Percentiles rank a stretch among this genome's conserved stretches.
Evolutionary conservation across 2,329 filamentous ascomycete species (phyloP).

Genomic region (Aureobasidium sp.): DNA sequence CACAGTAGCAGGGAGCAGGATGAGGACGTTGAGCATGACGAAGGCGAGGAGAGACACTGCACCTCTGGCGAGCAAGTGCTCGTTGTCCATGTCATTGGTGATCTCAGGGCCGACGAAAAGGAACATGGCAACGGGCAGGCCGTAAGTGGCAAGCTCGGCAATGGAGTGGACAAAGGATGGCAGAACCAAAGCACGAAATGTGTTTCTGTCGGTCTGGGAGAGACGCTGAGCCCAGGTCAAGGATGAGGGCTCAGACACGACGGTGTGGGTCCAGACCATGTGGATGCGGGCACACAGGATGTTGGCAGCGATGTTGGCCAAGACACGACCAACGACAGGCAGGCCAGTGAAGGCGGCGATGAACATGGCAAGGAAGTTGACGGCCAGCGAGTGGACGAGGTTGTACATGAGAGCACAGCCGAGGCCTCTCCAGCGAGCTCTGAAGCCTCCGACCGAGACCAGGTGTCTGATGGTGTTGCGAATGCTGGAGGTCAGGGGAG

Average conservation of each 20-base stretch:
- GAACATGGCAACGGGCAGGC: constrained; percentile 25
- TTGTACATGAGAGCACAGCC: constrained; percentile 28
- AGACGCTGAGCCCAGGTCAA: constrained; percentile 59
- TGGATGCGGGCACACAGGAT: constrained; percentile 58
- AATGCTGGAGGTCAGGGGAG: constrained; percentile 54
- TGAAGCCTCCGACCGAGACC: constrained; percentile 30
- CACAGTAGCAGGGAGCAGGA: constrained; percentile 70
- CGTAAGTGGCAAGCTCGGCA: constrained; percentile 44
- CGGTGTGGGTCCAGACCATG: constrained; percentile 75
- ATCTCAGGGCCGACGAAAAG: constrained; percentile 17
- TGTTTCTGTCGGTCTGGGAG: constrained; percentile 31
- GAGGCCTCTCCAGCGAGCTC: constrained; percentile 28
- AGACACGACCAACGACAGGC: constrained; percentile 29
- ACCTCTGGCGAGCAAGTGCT: constrained; percentile 26
- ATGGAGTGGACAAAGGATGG: constrained; percentile 48
- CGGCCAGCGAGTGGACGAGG: constrained; percentile 22
- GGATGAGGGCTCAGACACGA: constrained; percentile 62
- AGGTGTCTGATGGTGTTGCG: constrained; percentile 53
- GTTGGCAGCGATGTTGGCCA: constrained; percentile 46
- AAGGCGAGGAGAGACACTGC: constrained; percentile 24
- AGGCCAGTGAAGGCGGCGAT: constrained; percentile 36
- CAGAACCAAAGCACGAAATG: constrained; percentile 14
- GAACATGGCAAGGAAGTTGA: constrained; percentile 35
- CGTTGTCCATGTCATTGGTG: constrained; percentile 19
- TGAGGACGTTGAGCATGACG: constrained; percentile 46